Percentiles rank a stretch among this genome's conserved stretches.
Evolutionary conservation across 306 rosid genomes (phyloP).

Genomic region (Aeschynomene evenia): DNA sequence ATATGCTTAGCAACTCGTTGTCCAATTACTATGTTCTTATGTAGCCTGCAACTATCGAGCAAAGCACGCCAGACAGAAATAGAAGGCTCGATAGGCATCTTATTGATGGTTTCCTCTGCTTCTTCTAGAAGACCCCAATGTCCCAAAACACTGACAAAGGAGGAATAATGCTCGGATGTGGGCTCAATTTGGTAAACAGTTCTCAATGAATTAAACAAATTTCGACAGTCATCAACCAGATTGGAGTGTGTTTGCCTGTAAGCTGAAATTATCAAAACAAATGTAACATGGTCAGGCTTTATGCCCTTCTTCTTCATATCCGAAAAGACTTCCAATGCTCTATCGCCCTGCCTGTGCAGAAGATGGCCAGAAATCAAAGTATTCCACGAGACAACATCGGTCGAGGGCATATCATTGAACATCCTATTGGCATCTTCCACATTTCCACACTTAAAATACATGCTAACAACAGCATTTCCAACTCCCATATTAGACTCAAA

Average conservation of each 20-base stretch:
- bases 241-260: slow-evolving; percentile 56
- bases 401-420: slow-evolving; percentile 49
- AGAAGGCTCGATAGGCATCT: slow-evolving; percentile 62
- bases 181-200: slow-evolving; percentile 51
- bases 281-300: slow-evolving; percentile 60
- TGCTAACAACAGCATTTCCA: slow-evolving; percentile 72
- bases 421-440: slow-evolving; percentile 58
- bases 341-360: slow-evolving; percentile 69
- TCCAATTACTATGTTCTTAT: slow-evolving; percentile 50
- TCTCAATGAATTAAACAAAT: slow-evolving; percentile 62
- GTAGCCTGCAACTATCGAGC: slow-evolving; percentile 73
- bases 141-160: slow-evolving; percentile 82
- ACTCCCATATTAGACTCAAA: slow-evolving; percentile 54
- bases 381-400: slow-evolving; percentile 79
- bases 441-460: slow-evolving; percentile 86
- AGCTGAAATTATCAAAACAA: slow-evolving; percentile 71
- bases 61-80: slow-evolving; percentile 76
- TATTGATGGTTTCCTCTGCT: slow-evolving; percentile 64
- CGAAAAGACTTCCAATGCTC: slow-evolving; percentile 65
- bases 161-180: slow-evolving; percentile 62
- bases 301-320: slow-evolving; percentile 64
- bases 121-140: slow-evolving; percentile 80
- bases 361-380: slow-evolving; percentile 71
- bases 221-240: slow-evolving; percentile 63
- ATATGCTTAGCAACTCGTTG: slow-evolving; percentile 56